Evolutionary conservation across 768 basidiomycete genomes (phyloP), one percentile per base, ranked within the genome.

Genomic region (Termitomyces sp.): DNA sequence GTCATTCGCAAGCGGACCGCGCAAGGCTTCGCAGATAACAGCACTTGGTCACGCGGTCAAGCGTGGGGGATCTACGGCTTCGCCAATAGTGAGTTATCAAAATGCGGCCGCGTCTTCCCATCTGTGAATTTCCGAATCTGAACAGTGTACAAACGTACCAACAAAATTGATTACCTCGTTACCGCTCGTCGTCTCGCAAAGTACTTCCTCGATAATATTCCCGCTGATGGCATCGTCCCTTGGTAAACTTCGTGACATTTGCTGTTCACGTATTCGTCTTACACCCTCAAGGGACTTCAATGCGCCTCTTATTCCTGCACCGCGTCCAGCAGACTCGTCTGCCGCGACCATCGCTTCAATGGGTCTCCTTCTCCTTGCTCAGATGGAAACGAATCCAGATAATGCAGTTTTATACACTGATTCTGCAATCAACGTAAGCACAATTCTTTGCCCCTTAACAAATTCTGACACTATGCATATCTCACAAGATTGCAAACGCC

Each of bases 11-110:
- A 77, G 64, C 71, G 78, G 52, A 90, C 89, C 1, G 70, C 76
- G 0, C 88, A 90, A 66, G 88, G 89, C 0, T 88, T 76, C 66
- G 74, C 86, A 18, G 78, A 88, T 63, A 74, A 39, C 51, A 88
- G 87, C 67, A 90, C 89, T 11, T 90, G 89, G 88, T 81, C 85
- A 53, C 82, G 89, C 31, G 88, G 88, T 7, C 84, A 91, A 67
- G 80, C 83, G 15, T 89, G 88, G 87, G 88, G 78, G 0, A 78
- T 88, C 41, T 86, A 85, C 62, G 87, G 87, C 0, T 89, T 83
- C 67, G 81, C 86, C 0, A 87, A 85, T 63, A 87, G 88, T 88
- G 61, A 37, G 85, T 13, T 74, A 36, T 34, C 12, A 22, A 15
- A 11, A 16, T 27, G 24, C 20, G 33, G 22, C n/a, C 16, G 15